Evolutionary conservation across 768 basidiomycete genomes (phyloP).

Genomic region (Brasilioporus rufonigricans): DNA sequence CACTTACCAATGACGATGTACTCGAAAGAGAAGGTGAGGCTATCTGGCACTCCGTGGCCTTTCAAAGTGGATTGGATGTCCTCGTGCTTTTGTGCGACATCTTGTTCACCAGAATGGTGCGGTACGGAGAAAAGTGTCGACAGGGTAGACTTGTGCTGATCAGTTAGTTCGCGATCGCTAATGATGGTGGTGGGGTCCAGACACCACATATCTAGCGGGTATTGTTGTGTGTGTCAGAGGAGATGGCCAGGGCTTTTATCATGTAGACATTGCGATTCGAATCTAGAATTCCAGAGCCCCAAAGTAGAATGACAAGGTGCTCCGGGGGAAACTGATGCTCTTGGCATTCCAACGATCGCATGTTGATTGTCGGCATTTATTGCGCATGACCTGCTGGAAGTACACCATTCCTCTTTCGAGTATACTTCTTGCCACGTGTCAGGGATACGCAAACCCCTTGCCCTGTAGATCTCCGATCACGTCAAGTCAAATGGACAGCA

Average conservation of each 20-base stretch:
- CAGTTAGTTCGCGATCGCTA: not conserved
- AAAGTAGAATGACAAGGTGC: not conserved
- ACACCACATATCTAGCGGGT: not conserved
- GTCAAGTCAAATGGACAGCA: not conserved
- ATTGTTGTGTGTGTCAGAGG: not conserved
- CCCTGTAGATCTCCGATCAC: not conserved
- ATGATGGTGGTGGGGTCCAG: not conserved
- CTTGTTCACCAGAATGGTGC: not conserved
- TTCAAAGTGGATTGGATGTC: slow-evolving; percentile 1
- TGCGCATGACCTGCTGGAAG: not conserved
- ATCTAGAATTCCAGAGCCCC: not conserved
- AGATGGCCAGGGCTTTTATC: not conserved
- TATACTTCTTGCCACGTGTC: not conserved
- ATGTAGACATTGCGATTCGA: not conserved
- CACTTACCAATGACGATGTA: slow-evolving; percentile 13
- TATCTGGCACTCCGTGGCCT: not conserved
- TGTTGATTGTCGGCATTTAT: not conserved
- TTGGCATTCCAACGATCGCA: not conserved
- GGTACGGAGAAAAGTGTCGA: not conserved
- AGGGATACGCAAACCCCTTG: not conserved
- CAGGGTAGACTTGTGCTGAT: not conserved
- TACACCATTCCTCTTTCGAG: not conserved
- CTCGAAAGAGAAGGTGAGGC: not conserved
- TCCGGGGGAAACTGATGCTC: not conserved
- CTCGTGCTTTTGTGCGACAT: not conserved